These are phyloP conservation scores for Acanthamoeba healyi DNA, from an alignment of 208 protist species.

Conservation along the genomic window DNA sequence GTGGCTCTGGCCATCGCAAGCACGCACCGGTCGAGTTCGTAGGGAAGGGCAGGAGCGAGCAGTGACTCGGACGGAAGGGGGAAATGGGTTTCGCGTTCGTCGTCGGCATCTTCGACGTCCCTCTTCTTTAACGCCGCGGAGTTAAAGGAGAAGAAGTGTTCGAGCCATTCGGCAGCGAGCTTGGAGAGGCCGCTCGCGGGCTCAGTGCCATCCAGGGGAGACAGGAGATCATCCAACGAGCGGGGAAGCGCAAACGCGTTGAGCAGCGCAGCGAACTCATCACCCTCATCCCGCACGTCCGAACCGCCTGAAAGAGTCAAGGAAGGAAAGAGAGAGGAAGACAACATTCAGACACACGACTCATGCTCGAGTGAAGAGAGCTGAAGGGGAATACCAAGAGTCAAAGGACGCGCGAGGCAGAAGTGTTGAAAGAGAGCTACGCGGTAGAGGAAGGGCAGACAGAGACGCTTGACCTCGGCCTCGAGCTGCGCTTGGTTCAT, in stretches of 20 bases:
- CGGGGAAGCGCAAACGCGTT: neutral
- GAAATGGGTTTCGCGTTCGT: neutral
- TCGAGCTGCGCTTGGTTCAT: neutral
- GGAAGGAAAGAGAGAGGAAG: neutral
- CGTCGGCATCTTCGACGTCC: neutral
- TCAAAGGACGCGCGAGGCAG: slow-evolving; percentile 3
- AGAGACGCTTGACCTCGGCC: neutral
- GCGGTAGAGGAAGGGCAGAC: slow-evolving; percentile 51
- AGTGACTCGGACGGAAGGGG: neutral
- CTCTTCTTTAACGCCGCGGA: neutral
- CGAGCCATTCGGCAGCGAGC: neutral
- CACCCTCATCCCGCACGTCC: neutral
- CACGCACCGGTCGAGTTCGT: slow-evolving; percentile 23
- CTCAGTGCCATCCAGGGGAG: neutral
- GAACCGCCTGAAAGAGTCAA: neutral
- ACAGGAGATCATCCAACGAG: neutral
- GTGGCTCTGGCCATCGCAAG: no score
- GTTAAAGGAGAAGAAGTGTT: slow-evolving; percentile 5
- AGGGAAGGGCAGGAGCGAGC: neutral
- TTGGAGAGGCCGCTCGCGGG: neutral
- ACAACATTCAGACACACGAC: neutral
- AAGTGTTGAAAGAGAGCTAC: slow-evolving; percentile 43
- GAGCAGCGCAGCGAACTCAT: slow-evolving; percentile 29
- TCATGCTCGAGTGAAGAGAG: neutral
- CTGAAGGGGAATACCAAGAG: neutral